Evolutionary conservation across 176 grass and related monocot genomes (phyloP), one percentile per base, ranked within the genome.

Genomic region (Ananas comosus): DNA sequence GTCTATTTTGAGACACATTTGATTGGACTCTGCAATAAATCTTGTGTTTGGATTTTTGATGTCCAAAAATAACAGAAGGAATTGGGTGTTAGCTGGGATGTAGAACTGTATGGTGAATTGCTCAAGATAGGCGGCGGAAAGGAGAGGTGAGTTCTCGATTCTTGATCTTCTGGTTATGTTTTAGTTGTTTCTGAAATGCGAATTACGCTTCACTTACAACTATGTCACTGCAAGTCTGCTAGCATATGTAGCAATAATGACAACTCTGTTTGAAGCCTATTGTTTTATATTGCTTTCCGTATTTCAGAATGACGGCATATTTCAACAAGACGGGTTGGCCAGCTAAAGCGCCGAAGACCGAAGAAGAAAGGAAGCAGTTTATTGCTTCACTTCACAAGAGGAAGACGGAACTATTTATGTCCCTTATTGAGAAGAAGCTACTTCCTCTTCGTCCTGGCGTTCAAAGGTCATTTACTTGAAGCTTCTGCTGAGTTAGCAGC

Each of bases 101-200:
- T 96, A 59, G 79, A 83, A 74, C 29, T 96, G 2, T 96, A 96
- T 61, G 93, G 93, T 68, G 93, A 96, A 65, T 75, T 96, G 66
- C 93, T 96, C 63, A 87, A 90, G 83, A 96, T 96, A 22, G 93
- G 93, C 57, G 93, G 93, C 28, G 93, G 93, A 50, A 96, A 96
- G 78, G 93, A 96, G 78, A 96, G 93, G 93, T 96, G 4, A 75
- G 13, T 68, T 14, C 14, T 65, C 9, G 2, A 25, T 14, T 70
- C 50, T 70, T 51, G 14, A 70, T 70, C 23, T 22, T 10, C 18
- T 23, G 10, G 10, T 51, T 19, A 69, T 69, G 53, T 13, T 57
- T 57, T 42, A 42, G 33, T 42, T 42, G 33, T 42, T 42, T 42
- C 33, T 42, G 33, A 42, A 42, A 42, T 7, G 33, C 33, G 33